Conservation (phyloP, 106 monocot genomes). For the Amphibolis antarctica region DNA sequence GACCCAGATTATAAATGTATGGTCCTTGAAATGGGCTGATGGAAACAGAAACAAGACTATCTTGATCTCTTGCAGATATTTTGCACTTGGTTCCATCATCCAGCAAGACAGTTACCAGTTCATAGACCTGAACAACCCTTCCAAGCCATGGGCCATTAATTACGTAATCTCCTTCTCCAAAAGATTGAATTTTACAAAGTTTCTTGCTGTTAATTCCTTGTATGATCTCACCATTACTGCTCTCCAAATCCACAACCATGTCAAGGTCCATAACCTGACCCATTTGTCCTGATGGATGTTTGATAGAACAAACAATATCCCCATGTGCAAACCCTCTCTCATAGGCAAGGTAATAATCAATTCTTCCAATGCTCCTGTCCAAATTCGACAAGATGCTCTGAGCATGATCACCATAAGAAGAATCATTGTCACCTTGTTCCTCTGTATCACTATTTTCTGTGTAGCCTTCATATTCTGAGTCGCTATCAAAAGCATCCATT, state of each 20-base stretch:
- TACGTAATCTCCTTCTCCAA: constrained; percentile 45
- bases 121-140: constrained; percentile 36
- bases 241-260: constrained; percentile 63
- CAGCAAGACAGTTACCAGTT: constrained; percentile 49
- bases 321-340: constrained; percentile 75
- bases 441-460: constrained; percentile 63
- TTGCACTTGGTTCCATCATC: constrained; percentile 62
- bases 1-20: constrained; percentile 54
- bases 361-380: constrained; percentile 65
- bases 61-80: constrained; percentile 38
- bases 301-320: constrained; percentile 49
- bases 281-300: constrained; percentile 62
- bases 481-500: constrained; percentile 47
- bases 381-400: constrained; percentile 65
- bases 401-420: constrained; percentile 51
- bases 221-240: constrained; percentile 40
- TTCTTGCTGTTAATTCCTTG: constrained; percentile 54
- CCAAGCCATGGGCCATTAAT: constrained; percentile 76
- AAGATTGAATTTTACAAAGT: constrained; percentile 47
- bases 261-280: constrained; percentile 63
- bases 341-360: constrained; percentile 68
- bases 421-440: constrained; percentile 49
- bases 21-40: constrained; percentile 31
- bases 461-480: constrained; percentile 60
- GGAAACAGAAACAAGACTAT: constrained; percentile 36